These are phyloP conservation scores for Polytolypa hystricis DNA, from an alignment of 2,329 filamentous ascomycete genomes.

Conservation along the genomic window DNA sequence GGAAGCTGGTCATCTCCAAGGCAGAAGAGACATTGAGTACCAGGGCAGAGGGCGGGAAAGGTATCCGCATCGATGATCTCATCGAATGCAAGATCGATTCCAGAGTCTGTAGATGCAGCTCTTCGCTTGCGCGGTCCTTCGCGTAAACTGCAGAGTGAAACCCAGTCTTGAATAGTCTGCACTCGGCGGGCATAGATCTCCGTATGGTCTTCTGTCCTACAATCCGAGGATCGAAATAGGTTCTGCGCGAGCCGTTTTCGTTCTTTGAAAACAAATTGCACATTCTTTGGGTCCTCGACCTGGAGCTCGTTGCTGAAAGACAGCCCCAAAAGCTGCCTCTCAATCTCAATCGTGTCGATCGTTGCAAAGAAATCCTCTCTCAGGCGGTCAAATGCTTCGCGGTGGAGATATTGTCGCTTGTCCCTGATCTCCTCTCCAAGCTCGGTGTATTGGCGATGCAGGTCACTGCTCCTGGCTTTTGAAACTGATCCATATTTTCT, in stretches of 20 bases:
- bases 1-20: constrained; percentile 2
- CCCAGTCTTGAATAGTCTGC: constrained; percentile 4
- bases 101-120: neutral
- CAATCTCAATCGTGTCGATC: constrained; percentile 1
- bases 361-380: constrained; percentile 3
- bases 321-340: constrained; percentile 1
- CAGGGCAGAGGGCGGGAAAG: neutral
- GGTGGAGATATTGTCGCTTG: neutral
- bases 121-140: constrained; percentile 1
- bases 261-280: constrained; percentile 3
- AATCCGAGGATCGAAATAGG: constrained; percentile 4
- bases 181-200: constrained; percentile 1
- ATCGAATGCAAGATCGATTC: neutral
- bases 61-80: constrained; percentile 2
- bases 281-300: neutral
- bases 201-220: neutral
- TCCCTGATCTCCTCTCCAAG: constrained; percentile 1
- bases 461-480: neutral
- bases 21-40: constrained; percentile 1
- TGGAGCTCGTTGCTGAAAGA: neutral
- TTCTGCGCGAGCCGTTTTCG: constrained; percentile 3
- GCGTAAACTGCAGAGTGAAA: constrained; percentile 3
- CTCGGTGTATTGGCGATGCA: constrained; percentile 4
- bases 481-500: constrained; percentile 1
- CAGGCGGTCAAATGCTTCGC: neutral